Percentiles rank a stretch among this genome's conserved stretches.
Evolutionary conservation across 345 rosid species (phyloP).

Genomic region (Eucalyptus grandis): DNA sequence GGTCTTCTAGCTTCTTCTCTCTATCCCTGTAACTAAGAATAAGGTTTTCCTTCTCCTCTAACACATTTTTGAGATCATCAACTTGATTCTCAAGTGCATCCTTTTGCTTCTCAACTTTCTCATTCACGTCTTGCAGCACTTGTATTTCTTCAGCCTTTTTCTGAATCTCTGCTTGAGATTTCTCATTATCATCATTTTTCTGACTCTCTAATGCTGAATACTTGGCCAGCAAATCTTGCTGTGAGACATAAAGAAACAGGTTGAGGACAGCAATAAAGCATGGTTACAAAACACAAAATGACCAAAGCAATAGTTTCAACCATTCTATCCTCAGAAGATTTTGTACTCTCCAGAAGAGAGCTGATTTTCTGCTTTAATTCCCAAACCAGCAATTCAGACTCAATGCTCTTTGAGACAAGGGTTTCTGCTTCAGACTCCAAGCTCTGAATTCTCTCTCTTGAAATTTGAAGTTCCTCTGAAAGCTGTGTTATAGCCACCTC

Average conservation of each 20-base stretch:
- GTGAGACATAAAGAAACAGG: slow-evolving; percentile 8
- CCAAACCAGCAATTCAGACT: slow-evolving; percentile 36
- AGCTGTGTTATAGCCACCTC: slow-evolving; percentile 38
- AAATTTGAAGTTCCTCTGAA: slow-evolving; percentile 32
- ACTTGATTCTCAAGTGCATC: slow-evolving; percentile 50
- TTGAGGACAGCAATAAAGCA: slow-evolving; percentile 5
- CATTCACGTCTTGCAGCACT: slow-evolving; percentile 30
- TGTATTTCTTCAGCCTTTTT: slow-evolving; percentile 33
- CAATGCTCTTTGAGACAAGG: slow-evolving; percentile 42
- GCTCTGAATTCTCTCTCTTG: slow-evolving; percentile 41
- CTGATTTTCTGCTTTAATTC: slow-evolving; percentile 42
- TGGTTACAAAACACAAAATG: not conserved
- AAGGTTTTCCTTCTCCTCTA: slow-evolving; percentile 63
- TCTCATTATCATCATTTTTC: slow-evolving; percentile 42
- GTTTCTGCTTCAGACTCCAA: slow-evolving; percentile 60
- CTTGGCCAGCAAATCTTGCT: slow-evolving; percentile 56
- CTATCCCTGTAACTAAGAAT: slow-evolving; percentile 37
- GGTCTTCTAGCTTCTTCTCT: slow-evolving; percentile 51
- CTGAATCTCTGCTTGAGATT: slow-evolving; percentile 37
- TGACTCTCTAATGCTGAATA: slow-evolving; percentile 46
- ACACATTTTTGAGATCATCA: slow-evolving; percentile 26
- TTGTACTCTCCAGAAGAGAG: slow-evolving; percentile 32
- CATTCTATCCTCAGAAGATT: slow-evolving; percentile 50
- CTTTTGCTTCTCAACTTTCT: slow-evolving; percentile 26
- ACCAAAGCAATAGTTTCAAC: slow-evolving; percentile 12